phyloP scores from a whole-genome alignment of 305 asterid genomes.

The Fraxinus baroniana region DNA sequence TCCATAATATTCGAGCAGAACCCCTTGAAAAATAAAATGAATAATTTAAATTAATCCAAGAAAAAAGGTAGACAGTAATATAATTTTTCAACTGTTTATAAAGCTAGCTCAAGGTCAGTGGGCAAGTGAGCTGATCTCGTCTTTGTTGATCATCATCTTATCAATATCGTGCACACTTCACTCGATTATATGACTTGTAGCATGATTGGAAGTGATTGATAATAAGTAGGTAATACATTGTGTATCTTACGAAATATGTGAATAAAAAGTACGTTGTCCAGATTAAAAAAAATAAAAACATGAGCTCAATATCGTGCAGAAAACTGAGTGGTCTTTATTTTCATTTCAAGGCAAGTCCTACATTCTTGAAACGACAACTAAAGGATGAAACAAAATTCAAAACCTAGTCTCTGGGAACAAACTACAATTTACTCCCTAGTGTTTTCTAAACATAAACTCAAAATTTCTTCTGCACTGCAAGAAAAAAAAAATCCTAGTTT shows the following conservation, averaged over 20 bases:
- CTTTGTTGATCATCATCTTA: background rate
- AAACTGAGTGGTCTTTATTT: background rate
- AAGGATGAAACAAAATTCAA: background rate
- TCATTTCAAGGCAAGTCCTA: background rate
- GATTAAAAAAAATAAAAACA: background rate
- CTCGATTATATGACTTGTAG: background rate
- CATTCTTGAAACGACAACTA: background rate
- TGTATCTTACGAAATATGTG: background rate
- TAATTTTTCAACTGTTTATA: too few relatives aligned
- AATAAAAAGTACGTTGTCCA: background rate
- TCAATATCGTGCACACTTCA: background rate
- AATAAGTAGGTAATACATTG: background rate
- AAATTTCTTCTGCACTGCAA: slow-evolving; percentile 30
- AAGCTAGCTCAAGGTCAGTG: background rate
- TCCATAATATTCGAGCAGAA: background rate
- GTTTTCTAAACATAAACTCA: slow-evolving; percentile 18
- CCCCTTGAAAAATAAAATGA: too few relatives aligned
- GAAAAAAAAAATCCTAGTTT: slow-evolving; percentile 28
- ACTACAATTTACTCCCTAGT: background rate
- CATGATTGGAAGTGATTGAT: background rate
- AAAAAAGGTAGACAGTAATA: background rate
- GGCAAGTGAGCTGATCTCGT: background rate
- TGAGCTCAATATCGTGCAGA: background rate
- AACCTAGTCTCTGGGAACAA: background rate
- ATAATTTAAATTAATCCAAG: background rate